Evolutionary conservation across 2,329 filamentous ascomycete species (phyloP).

Genomic region (Endocalyx cinctus): DNA sequence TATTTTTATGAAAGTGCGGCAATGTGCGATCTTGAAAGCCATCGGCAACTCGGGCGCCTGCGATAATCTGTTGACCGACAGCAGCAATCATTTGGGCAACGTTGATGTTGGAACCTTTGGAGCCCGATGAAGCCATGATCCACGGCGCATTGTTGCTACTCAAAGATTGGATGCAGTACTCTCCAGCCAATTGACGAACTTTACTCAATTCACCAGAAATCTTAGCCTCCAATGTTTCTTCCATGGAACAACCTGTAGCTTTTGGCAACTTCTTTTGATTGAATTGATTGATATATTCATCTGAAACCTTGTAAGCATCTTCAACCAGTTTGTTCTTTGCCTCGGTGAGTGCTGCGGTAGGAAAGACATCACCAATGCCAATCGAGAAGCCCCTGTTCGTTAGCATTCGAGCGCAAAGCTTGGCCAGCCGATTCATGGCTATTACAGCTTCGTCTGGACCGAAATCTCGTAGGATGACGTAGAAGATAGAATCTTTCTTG

Average conservation of each 20-base stretch:
- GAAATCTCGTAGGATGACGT: slow-evolving; percentile 92
- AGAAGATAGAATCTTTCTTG: slow-evolving; percentile 97
- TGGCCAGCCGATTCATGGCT: slow-evolving; percentile 91
- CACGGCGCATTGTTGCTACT: slow-evolving; percentile 89
- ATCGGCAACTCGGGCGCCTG: slow-evolving; percentile 84
- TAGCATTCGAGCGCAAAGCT: slow-evolving; percentile 81
- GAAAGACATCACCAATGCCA: slow-evolving; percentile 90
- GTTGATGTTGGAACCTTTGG: slow-evolving; percentile 96
- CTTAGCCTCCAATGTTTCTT: slow-evolving; percentile 84
- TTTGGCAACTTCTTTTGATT: slow-evolving; percentile 79
- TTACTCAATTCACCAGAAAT: slow-evolving; percentile 89
- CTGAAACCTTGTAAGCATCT: slow-evolving; percentile 73
- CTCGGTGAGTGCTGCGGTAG: slow-evolving; percentile 63
- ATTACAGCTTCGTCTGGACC: slow-evolving; percentile 82
- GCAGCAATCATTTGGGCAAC: slow-evolving; percentile 98
- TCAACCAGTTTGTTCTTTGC: slow-evolving; percentile 74
- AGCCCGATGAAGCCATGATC: slow-evolving; percentile 96
- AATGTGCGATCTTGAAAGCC: slow-evolving; percentile 94
- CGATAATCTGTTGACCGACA: slow-evolving; percentile 97
- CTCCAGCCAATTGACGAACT: slow-evolving; percentile 86
- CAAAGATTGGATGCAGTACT: slow-evolving; percentile 83
- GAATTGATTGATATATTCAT: slow-evolving; percentile 77
- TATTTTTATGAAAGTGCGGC: slow-evolving; percentile 92
- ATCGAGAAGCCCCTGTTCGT: slow-evolving; percentile 94
- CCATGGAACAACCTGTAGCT: slow-evolving; percentile 82